These are phyloP conservation scores for Truncatella angustata DNA, from an alignment of 2,329 filamentous ascomycete genomes.

Conservation along the genomic window DNA sequence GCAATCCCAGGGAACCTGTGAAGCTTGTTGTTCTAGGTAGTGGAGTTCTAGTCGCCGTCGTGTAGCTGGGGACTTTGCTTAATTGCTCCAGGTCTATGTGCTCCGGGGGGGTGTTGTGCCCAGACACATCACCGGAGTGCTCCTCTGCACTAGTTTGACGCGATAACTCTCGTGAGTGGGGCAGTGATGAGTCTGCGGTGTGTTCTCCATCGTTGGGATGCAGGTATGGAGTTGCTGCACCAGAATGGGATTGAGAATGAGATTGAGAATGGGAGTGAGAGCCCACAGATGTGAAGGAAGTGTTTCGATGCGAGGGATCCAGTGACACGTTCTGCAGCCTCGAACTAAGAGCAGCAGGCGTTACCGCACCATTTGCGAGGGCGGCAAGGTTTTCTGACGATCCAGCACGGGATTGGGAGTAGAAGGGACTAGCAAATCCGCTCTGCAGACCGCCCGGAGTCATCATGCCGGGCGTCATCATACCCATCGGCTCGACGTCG, in stretches of 20 bases:
- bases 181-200: slow-evolving; percentile 36
- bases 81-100: slow-evolving; percentile 63
- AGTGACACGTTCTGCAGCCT: slow-evolving; percentile 69
- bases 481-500: slow-evolving; percentile 77
- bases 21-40: slow-evolving; percentile 49
- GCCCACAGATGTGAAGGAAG: slow-evolving; percentile 43
- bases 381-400: slow-evolving; percentile 78
- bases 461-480: slow-evolving; percentile 55
- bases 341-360: slow-evolving; percentile 58
- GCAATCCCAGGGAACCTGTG: slow-evolving; percentile 50
- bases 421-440: slow-evolving; percentile 79
- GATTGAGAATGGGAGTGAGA: slow-evolving; percentile 25
- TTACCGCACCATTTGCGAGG: slow-evolving; percentile 41
- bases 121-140: slow-evolving; percentile 36
- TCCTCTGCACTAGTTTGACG: slow-evolving; percentile 54
- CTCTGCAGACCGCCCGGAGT: slow-evolving; percentile 48
- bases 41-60: slow-evolving; percentile 67
- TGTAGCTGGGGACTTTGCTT: slow-evolving; percentile 74
- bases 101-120: slow-evolving; percentile 45
- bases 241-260: no score
- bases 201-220: slow-evolving; percentile 32
- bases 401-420: slow-evolving; percentile 67
- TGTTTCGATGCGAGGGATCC: slow-evolving; percentile 44
- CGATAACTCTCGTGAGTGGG: slow-evolving; percentile 46
- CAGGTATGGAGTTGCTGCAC: slow-evolving; percentile 42